These are phyloP conservation scores for Colletotrichum horii DNA, from an alignment of 2,329 filamentous ascomycete species.

Conservation along the genomic window DNA sequence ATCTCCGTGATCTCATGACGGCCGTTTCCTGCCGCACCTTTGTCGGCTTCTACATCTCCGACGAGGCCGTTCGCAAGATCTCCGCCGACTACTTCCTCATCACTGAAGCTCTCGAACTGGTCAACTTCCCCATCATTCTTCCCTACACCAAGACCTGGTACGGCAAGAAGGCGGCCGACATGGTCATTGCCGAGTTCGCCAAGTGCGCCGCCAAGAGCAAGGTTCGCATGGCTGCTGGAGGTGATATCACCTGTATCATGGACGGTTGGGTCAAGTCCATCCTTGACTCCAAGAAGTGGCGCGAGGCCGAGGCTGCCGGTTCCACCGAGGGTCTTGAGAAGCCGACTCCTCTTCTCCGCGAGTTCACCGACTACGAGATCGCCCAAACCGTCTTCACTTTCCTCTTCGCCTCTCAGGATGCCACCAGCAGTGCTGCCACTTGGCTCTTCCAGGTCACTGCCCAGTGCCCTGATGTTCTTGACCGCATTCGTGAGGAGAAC, in stretches of 20 bases:
- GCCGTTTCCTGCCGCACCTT: conserved; percentile 97
- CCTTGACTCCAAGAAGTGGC: conserved; percentile 83
- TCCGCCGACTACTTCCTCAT: conserved; percentile 97
- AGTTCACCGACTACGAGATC: conserved; percentile 91
- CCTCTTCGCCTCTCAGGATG: conserved; percentile 96
- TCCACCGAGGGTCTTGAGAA: conserved; percentile 75
- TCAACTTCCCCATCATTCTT: conserved; percentile 97
- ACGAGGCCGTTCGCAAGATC: conserved; percentile 90
- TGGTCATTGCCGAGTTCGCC: conserved; percentile 87
- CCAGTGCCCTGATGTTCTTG: conserved; percentile 89
- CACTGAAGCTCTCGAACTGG: conserved; percentile 91
- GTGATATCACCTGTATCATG: conserved; percentile 89
- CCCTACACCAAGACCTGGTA: conserved; percentile 97
- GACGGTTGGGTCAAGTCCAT: conserved; percentile 93
- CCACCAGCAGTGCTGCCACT: conserved; percentile 89
- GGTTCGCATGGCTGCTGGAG: conserved; percentile 87
- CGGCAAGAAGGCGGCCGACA: conserved; percentile 92
- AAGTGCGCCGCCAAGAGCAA: conserved; percentile 94
- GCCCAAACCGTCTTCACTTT: conserved; percentile 94
- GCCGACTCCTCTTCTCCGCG: conserved; percentile 80
- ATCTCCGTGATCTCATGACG: conserved; percentile 94
- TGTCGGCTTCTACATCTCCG: conserved; percentile 92
- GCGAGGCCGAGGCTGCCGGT: conserved; percentile 77
- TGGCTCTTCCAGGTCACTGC: conserved; percentile 97
- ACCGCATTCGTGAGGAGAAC: conserved; percentile 92